Evolutionary conservation across 2,329 filamentous ascomycete species (phyloP).

Genomic region (Colletotrichum noveboracense): DNA sequence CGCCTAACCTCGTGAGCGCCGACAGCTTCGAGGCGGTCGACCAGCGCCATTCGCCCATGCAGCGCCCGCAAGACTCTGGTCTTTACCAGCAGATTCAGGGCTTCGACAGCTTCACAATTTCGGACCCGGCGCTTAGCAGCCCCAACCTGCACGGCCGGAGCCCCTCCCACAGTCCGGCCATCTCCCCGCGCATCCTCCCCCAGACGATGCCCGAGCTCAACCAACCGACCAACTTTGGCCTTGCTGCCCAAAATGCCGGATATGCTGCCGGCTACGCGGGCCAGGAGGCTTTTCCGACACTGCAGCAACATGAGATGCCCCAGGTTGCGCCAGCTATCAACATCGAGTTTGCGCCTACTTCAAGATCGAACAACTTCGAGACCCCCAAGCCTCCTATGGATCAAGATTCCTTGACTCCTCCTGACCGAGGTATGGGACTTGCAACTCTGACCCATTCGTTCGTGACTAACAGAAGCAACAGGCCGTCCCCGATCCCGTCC

Average conservation of each 20-base stretch:
- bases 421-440: conserved; percentile 63
- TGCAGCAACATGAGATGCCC: conserved; percentile 66
- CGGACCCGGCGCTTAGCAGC: conserved; percentile 70
- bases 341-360: conserved; percentile 86
- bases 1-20: conserved; percentile 78
- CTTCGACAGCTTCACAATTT: conserved; percentile 82
- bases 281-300: conserved; percentile 57
- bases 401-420: conserved; percentile 83
- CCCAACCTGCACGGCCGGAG: conserved; percentile 75
- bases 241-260: conserved; percentile 44
- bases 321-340: conserved; percentile 94
- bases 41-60: conserved; percentile 78
- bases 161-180: conserved; percentile 76
- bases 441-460: too few relatives aligned
- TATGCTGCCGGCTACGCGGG: conserved; percentile 43
- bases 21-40: conserved; percentile 81
- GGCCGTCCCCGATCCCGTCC: conserved; percentile 55
- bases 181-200: conserved; percentile 66
- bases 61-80: conserved; percentile 73
- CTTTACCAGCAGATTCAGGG: conserved; percentile 81
- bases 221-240: conserved; percentile 52
- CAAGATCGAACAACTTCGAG: conserved; percentile 70
- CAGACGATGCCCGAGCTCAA: conserved; percentile 59
- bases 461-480: conserved; percentile 31
- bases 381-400: conserved; percentile 69